phyloP scores from a whole-genome alignment of 2,329 filamentous ascomycete species.

The Fusarium virguliforme region DNA sequence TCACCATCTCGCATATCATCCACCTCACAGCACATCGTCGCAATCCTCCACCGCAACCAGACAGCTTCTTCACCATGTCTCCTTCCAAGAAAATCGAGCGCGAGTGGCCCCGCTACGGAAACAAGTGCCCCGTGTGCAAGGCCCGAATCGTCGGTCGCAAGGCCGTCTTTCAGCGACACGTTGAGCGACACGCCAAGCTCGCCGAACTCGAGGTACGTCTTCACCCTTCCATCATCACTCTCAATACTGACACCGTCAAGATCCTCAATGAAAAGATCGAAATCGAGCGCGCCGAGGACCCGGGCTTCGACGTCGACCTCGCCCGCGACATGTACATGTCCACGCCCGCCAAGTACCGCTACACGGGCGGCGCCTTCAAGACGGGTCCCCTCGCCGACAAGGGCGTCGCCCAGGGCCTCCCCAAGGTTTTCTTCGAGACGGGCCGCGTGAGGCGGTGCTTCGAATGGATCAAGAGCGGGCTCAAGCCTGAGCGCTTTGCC shows the following conservation, averaged over 20 bases:
- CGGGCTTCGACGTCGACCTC: constrained; percentile 16
- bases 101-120: not conserved
- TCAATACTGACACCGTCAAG: not conserved
- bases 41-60: not conserved
- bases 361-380: constrained; percentile 16
- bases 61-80: not conserved
- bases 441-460: constrained; percentile 24
- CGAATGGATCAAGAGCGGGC: constrained; percentile 27
- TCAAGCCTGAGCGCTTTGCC: not conserved
- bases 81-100: not conserved
- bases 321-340: constrained; percentile 33
- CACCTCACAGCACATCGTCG: not conserved
- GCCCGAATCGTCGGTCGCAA: constrained; percentile 18
- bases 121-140: constrained; percentile 26
- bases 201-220: constrained; percentile 10
- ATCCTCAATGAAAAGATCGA: constrained; percentile 11
- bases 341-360: constrained; percentile 21
- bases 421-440: constrained; percentile 6
- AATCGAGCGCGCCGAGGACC: not conserved
- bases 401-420: constrained; percentile 20
- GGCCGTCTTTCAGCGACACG: constrained; percentile 18
- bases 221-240: fast-evolving
- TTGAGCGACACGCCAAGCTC: constrained; percentile 26
- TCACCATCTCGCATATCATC: not conserved
- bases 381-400: constrained; percentile 26